Conservation (phyloP, 495 filamentous ascomycete genomes). For the Oidiodendron maius region DNA sequence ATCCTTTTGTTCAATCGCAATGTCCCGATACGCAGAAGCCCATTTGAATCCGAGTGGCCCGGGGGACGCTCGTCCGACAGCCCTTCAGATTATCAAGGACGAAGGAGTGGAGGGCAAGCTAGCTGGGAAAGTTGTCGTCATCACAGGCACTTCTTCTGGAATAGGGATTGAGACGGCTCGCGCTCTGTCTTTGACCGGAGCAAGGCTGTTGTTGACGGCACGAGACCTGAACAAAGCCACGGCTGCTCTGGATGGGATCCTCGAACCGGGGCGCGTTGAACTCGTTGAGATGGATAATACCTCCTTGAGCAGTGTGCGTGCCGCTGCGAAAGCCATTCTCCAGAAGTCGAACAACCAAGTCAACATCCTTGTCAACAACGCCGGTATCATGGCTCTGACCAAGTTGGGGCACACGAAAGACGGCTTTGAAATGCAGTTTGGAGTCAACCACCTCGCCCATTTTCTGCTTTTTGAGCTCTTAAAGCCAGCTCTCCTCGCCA, state of each 20-base stretch:
- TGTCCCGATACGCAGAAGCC: too few species aligned
- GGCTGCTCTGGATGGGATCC: constrained; percentile 22
- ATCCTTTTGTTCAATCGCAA: too few species aligned
- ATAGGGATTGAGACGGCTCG: constrained; percentile 44
- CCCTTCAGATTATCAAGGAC: constrained; percentile 44
- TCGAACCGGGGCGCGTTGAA: constrained; percentile 21
- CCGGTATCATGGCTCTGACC: constrained; percentile 49
- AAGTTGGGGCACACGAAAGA: constrained; percentile 43
- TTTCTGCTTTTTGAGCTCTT: constrained; percentile 57
- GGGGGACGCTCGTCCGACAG: constrained; percentile 48
- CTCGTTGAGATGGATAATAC: constrained; percentile 29
- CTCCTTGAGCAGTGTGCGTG: constrained; percentile 23
- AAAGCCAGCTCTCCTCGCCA: constrained; percentile 48
- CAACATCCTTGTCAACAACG: constrained; percentile 54
- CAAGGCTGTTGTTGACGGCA: constrained; percentile 34
- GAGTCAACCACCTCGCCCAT: constrained; percentile 66
- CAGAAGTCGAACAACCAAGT: constrained; percentile 18
- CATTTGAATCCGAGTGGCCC: constrained; percentile 30
- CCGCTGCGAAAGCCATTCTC: constrained; percentile 20
- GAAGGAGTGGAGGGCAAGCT: constrained; percentile 33
- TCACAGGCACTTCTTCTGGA: constrained; percentile 43
- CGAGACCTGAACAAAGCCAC: constrained; percentile 35
- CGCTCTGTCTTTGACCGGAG: constrained; percentile 39
- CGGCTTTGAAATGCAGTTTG: constrained; percentile 63
- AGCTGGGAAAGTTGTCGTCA: constrained; percentile 38